Percentiles rank a stretch among this genome's conserved stretches.
Evolutionary conservation across 805 yeast genomes (phyloP).

Genomic region (Zygotorulaspora chibaensis): DNA sequence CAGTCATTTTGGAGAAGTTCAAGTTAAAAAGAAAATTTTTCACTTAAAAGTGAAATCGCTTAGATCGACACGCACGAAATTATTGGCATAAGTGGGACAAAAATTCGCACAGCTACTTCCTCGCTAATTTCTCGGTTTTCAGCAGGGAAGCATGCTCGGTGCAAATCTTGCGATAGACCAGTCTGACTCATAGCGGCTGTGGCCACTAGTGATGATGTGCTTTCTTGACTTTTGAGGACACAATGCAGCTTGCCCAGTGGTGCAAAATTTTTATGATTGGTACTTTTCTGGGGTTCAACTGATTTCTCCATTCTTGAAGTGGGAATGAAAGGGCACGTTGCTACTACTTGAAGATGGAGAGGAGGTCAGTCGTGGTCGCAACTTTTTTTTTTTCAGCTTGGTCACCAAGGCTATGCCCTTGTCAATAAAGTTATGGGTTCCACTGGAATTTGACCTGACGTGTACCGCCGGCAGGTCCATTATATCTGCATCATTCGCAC

Average conservation of each 20-base stretch:
- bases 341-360: conserved; percentile 4
- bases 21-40: background rate
- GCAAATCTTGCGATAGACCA: background rate
- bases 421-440: conserved; percentile 9
- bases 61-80: background rate
- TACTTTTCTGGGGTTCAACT: conserved; percentile 1
- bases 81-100: background rate
- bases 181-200: background rate
- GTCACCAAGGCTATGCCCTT: conserved; percentile 12
- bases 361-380: conserved; percentile 6
- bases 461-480: background rate
- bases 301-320: conserved; percentile 3
- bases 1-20: background rate
- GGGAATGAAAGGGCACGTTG: conserved; percentile 2
- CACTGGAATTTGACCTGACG: background rate
- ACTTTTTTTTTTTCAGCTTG: conserved; percentile 8
- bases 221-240: too few species aligned
- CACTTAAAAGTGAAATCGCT: background rate
- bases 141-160: background rate
- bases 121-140: too few species aligned
- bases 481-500: background rate
- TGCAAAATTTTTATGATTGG: background rate
- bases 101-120: too few species aligned
- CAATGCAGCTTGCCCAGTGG: too few species aligned
- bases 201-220: too few species aligned